Evolutionary conservation across 208 protist genomes (phyloP), one percentile per base, ranked within the genome.

Genomic region (Leishmania turanica): DNA sequence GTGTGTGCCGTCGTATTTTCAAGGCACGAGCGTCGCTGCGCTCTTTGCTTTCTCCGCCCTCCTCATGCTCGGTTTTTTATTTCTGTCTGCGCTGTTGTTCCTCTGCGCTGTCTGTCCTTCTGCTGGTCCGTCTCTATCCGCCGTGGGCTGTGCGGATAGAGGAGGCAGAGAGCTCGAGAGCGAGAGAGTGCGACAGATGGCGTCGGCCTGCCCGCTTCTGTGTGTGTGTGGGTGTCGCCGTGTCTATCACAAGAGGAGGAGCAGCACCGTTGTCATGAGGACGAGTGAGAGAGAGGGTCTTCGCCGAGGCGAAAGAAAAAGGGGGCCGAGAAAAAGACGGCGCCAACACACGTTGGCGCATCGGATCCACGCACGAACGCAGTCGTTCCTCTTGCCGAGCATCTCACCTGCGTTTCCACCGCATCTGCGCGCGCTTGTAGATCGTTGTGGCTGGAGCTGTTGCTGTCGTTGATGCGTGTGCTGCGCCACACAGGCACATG

Each of bases 401-500:
- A 19, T 53, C 69, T 73, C 69, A 73, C 45, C 69, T 73, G 69
- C 69, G n/a, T 45, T 31, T 13, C 21, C 17, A 73, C 24, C 45
- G 6, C 40, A 27, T 47, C 27, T 73, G 40, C 3, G 7, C 24
- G 9, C 9, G 9, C 40, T 53, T 42, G 27, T 27, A 8, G 21
- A 21, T 19, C 15, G 24, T 13, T 53, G 69, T 31, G 37, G 9
- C 45, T 51, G 40, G 4, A 31, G 45, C 21, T 47, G 21, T 37
- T 19, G 27, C 24, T 73, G 27, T 27, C 27, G 17, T 53, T n/a
- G 24, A 54, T 15, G 47, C 62, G 31, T 40, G 31, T 8, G 62
- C 15, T 40, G 31, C 40, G 31, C 31, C 4, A 73, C 27, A 31
- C 45, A 7, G 40, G 47, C 51, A 27, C 69, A 53, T 21, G 11